Conservation (phyloP, 371 early-diverging fungal species). For the Mucor ambiguus region DNA sequence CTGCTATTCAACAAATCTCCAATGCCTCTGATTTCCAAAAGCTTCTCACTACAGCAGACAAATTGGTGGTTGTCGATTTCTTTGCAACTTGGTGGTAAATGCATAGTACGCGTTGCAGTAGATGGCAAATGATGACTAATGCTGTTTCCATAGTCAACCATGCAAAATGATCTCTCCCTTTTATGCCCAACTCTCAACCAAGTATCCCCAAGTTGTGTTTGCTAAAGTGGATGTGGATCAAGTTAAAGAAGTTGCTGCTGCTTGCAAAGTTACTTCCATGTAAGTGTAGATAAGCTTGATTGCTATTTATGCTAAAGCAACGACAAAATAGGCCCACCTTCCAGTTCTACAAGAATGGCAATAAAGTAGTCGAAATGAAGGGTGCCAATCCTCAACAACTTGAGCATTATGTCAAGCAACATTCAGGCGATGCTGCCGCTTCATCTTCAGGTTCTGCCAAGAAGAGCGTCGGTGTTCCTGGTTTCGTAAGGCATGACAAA, state of each 20-base stretch:
- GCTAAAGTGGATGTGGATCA: constrained; percentile 68
- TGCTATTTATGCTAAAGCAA: neutral
- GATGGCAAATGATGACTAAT: neutral
- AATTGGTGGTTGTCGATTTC: constrained; percentile 60
- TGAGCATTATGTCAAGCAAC: constrained; percentile 56
- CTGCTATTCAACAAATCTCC: constrained; percentile 27
- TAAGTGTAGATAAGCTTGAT: constrained; percentile 13
- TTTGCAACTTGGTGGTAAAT: constrained; percentile 59
- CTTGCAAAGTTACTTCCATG: constrained; percentile 44
- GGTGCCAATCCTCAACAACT: constrained; percentile 66
- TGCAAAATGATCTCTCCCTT: constrained; percentile 64
- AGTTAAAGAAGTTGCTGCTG: constrained; percentile 35
- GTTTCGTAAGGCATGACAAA: constrained; percentile 48
- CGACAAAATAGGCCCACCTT: constrained; percentile 54
- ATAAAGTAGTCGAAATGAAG: constrained; percentile 68
- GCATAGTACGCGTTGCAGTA: constrained; percentile 34
- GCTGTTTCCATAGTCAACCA: constrained; percentile 47
- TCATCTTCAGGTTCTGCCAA: constrained; percentile 6
- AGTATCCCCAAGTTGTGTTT: constrained; percentile 57
- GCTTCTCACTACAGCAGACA: constrained; percentile 29
- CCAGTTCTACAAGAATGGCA: constrained; percentile 67
- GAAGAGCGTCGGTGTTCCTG: constrained; percentile 52
- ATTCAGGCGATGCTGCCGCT: constrained; percentile 51
- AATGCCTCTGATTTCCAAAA: constrained; percentile 39
- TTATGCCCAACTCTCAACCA: constrained; percentile 54